phyloP scores from a whole-genome alignment of 2,329 filamentous ascomycete species.

The Aspergillus brunneoviolaceus region DNA sequence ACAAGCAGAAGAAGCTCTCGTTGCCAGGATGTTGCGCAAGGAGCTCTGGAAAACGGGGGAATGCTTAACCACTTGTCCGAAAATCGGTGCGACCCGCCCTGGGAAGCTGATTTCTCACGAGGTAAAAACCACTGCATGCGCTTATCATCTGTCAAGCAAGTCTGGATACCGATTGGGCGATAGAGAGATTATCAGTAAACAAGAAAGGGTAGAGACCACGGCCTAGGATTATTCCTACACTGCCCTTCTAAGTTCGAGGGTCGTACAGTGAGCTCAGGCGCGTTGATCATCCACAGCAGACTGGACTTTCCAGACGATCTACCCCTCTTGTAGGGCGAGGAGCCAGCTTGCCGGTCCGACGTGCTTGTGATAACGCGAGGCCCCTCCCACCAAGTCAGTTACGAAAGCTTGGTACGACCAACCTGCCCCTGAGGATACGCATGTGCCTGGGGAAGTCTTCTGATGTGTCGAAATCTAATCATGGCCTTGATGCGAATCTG shows the following conservation, averaged over 20 bases:
- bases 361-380: neutral
- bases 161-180: neutral
- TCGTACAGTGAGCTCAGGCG: neutral
- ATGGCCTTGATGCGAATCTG: neutral
- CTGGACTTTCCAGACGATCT: neutral
- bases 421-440: conserved; percentile 1
- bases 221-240: neutral
- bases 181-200: neutral
- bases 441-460: conserved; percentile 11
- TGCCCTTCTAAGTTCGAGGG: neutral
- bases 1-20: neutral
- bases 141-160: neutral
- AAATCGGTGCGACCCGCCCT: conserved; percentile 14
- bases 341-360: neutral
- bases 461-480: conserved; percentile 2
- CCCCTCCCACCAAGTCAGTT: neutral
- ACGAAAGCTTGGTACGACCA: conserved; percentile 1
- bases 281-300: neutral
- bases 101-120: conserved; percentile 17
- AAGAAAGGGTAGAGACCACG: neutral
- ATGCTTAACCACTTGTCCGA: conserved; percentile 9
- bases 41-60: conserved; percentile 11
- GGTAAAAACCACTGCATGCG: conserved; percentile 10
- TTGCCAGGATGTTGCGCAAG: conserved; percentile 9
- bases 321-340: neutral